These are phyloP conservation scores for Halteria grandinella DNA, from an alignment of 73 alveolate genomes.

Conservation along the genomic window DNA sequence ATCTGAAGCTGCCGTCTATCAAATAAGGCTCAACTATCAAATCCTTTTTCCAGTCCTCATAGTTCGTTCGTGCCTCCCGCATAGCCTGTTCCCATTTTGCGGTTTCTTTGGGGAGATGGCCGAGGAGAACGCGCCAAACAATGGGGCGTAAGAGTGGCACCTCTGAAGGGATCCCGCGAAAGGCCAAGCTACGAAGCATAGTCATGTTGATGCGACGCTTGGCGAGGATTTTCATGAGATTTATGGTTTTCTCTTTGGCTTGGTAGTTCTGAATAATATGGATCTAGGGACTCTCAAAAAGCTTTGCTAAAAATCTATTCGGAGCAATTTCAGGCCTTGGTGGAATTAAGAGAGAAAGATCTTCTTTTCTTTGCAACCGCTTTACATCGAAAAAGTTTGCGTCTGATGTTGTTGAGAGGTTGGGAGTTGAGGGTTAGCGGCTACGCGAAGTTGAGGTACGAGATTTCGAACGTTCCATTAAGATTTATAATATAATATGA, in stretches of 20 bases:
- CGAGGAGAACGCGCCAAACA: conserved; percentile 93
- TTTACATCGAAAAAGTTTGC: conserved; percentile 24
- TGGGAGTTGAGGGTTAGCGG: too few relatives aligned
- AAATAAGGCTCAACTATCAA: conserved; percentile 61
- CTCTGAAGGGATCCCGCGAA: conserved; percentile 93
- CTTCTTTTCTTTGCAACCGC: not conserved
- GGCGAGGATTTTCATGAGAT: conserved; percentile 49
- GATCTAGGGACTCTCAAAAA: not conserved
- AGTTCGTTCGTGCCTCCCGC: conserved; percentile 57
- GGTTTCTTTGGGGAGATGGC: conserved; percentile 88
- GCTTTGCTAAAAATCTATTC: not conserved
- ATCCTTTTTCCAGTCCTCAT: conserved; percentile 77
- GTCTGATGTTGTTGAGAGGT: not conserved
- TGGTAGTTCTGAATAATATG: not conserved
- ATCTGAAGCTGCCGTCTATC: conserved; percentile 14
- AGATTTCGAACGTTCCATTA: too few relatives aligned
- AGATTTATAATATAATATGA: too few relatives aligned
- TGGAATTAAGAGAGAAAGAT: too few relatives aligned
- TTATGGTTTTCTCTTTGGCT: conserved; percentile 19
- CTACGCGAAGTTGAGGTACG: too few relatives aligned
- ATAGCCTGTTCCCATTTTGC: conserved; percentile 83
- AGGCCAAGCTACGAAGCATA: conserved; percentile 53
- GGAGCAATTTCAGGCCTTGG: conserved; percentile 50
- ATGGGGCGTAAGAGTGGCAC: conserved; percentile 82
- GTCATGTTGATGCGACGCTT: conserved; percentile 51